phyloP scores from a whole-genome alignment of 371 early-diverging fungal species.

The Lichtheimia corymbifera region DNA sequence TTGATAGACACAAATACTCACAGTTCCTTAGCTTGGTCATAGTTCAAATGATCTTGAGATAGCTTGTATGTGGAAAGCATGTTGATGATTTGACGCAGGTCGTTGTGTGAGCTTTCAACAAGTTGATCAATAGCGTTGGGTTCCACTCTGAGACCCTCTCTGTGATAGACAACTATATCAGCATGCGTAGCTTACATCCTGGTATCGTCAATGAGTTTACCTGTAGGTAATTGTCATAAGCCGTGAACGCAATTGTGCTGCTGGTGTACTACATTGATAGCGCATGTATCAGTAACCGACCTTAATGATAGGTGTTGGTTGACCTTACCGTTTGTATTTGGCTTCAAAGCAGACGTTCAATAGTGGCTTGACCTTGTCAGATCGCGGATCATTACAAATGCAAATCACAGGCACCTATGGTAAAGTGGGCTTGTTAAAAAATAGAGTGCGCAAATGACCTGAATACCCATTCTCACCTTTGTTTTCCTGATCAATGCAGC shows the following conservation, averaged over 20 bases:
- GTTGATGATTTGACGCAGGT: slow-evolving; percentile 99
- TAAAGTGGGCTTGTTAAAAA: background rate
- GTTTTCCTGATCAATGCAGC: slow-evolving; percentile 91
- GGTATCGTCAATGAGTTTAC: slow-evolving; percentile 30
- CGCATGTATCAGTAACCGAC: too few species aligned
- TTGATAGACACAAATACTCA: slow-evolving; percentile 29
- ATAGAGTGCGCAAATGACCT: background rate
- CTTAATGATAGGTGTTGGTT: background rate
- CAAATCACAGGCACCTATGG: slow-evolving; percentile 36
- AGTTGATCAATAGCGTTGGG: slow-evolving; percentile 89
- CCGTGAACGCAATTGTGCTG: slow-evolving; percentile 63
- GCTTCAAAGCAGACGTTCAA: slow-evolving; percentile 90
- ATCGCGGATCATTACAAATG: slow-evolving; percentile 97
- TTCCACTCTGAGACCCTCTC: slow-evolving; percentile 81
- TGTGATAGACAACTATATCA: slow-evolving; percentile 6
- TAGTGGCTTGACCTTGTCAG: slow-evolving; percentile 90
- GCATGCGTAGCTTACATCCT: background rate
- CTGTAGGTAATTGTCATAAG: slow-evolving; percentile 78
- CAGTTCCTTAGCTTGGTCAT: slow-evolving; percentile 80
- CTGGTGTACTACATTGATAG: slow-evolving; percentile 33
- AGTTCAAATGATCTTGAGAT: slow-evolving; percentile 65
- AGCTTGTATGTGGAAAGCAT: slow-evolving; percentile 89
- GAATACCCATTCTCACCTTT: slow-evolving; percentile 49
- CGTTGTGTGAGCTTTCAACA: slow-evolving; percentile 83
- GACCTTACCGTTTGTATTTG: slow-evolving; percentile 72